These are phyloP conservation scores for Aeschynomene evenia DNA, from an alignment of 306 rosid genomes.

Conservation along the genomic window DNA sequence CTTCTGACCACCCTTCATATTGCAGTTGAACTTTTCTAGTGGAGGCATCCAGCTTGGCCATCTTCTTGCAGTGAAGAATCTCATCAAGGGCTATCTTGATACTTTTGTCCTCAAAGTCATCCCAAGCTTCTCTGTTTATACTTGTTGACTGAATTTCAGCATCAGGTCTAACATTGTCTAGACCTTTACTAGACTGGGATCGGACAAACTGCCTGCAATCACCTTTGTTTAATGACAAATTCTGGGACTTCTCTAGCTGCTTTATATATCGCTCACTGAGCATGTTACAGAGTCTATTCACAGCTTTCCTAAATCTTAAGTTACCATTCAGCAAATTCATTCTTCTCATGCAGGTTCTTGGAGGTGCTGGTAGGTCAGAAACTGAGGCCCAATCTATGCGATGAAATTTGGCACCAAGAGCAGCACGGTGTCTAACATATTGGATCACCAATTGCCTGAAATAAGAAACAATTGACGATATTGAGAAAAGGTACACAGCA, in stretches of 20 bases:
- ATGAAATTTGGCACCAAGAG: conserved; percentile 67
- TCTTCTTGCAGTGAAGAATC: conserved; percentile 65
- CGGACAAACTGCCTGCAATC: conserved; percentile 42
- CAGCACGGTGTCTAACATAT: conserved; percentile 78
- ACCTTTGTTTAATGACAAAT: conserved; percentile 43
- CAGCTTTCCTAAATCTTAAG: conserved; percentile 60
- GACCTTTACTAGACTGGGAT: conserved; percentile 39
- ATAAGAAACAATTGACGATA: conserved; percentile 28
- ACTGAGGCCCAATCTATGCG: conserved; percentile 69
- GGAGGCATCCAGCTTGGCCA: conserved; percentile 63
- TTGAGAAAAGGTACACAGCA: conserved; percentile 21
- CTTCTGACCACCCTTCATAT: conserved; percentile 54
- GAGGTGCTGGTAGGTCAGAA: conserved; percentile 83
- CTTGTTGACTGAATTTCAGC: conserved; percentile 36
- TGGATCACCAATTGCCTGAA: conserved; percentile 84
- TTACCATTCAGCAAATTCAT: conserved; percentile 58
- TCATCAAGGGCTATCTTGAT: conserved; percentile 72
- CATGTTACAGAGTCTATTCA: conserved; percentile 79
- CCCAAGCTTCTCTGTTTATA: conserved; percentile 67
- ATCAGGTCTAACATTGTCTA: conserved; percentile 20
- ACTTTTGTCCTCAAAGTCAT: conserved; percentile 61
- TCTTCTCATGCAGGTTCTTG: conserved; percentile 65
- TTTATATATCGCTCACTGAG: conserved; percentile 66
- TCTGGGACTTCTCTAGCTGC: conserved; percentile 54
- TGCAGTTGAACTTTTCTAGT: conserved; percentile 46